phyloP scores from a whole-genome alignment of 305 asterid genomes.

The Withania somnifera region DNA sequence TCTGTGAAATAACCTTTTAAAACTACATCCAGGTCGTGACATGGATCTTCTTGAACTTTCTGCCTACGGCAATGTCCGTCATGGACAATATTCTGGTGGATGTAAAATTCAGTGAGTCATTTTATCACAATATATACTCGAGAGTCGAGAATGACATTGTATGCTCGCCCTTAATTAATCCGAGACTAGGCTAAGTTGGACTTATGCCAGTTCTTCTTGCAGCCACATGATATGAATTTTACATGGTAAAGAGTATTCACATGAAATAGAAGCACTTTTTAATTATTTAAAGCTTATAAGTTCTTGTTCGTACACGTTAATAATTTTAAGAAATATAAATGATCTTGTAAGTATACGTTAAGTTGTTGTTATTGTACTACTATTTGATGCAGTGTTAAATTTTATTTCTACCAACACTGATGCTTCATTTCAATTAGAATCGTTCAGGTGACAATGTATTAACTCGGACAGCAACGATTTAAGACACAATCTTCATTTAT shows the following conservation, averaged over 20 bases:
- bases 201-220: background rate
- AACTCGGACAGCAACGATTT: too few relatives aligned
- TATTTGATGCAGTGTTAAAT: too few relatives aligned
- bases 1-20: background rate
- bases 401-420: background rate
- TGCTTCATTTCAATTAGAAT: background rate
- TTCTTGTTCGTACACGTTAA: too few relatives aligned
- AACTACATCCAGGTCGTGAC: constrained; percentile 56
- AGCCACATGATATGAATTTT: background rate
- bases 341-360: too few relatives aligned
- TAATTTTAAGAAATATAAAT: too few relatives aligned
- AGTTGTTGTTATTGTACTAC: too few relatives aligned
- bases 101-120: constrained; percentile 56
- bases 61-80: constrained; percentile 75
- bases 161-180: background rate
- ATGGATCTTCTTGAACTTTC: constrained; percentile 94
- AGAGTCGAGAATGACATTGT: background rate
- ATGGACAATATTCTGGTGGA: constrained; percentile 71
- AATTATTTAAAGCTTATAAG: too few relatives aligned
- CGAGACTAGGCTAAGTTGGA: background rate
- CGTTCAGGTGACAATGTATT: background rate
- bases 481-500: too few relatives aligned
- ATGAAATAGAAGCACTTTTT: too few relatives aligned
- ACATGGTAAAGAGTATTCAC: too few relatives aligned
- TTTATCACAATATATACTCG: background rate